Evolutionary conservation across 1,284 basidiomycete genomes (phyloP).

Genomic region (Leccinum angustisporum): DNA sequence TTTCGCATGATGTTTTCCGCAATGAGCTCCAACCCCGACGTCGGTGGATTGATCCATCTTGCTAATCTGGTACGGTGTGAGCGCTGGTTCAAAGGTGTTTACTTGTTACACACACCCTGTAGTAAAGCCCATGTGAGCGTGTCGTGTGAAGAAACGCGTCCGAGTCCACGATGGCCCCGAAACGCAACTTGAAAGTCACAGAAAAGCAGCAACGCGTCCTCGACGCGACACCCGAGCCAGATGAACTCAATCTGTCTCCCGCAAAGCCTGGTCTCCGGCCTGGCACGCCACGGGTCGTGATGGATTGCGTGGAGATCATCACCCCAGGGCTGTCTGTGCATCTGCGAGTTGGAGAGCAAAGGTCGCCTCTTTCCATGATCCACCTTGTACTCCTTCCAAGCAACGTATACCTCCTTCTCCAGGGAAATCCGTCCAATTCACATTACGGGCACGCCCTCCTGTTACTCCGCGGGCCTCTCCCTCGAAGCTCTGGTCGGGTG

Average conservation of each 20-base stretch:
- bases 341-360: conserved; percentile 17
- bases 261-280: conserved; percentile 33
- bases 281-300: conserved; percentile 31
- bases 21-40: conserved; percentile 64
- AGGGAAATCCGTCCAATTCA: conserved; percentile 9
- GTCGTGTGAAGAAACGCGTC: conserved; percentile 25
- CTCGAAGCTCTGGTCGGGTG: conserved; percentile 10
- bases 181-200: conserved; percentile 43
- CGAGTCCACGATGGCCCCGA: conserved; percentile 43
- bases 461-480: conserved; percentile 21
- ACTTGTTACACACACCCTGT: conserved; percentile 47
- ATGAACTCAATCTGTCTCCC: conserved; percentile 38
- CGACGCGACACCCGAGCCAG: conserved; percentile 24
- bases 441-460: conserved; percentile 28
- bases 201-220: conserved; percentile 12
- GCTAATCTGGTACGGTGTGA: conserved; percentile 50
- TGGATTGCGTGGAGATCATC: conserved; percentile 43
- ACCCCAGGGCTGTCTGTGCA: conserved; percentile 24
- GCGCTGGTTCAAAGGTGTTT: conserved; percentile 3
- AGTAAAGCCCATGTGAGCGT: conserved; percentile 60
- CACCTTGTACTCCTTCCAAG: conserved; percentile 27
- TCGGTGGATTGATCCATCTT: conserved; percentile 77
- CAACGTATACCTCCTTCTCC: conserved; percentile 2
- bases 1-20: conserved; percentile 66
- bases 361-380: neutral